These are phyloP conservation scores for Xylaria sp. DNA, from an alignment of 2,329 filamentous ascomycete species.

Conservation along the genomic window DNA sequence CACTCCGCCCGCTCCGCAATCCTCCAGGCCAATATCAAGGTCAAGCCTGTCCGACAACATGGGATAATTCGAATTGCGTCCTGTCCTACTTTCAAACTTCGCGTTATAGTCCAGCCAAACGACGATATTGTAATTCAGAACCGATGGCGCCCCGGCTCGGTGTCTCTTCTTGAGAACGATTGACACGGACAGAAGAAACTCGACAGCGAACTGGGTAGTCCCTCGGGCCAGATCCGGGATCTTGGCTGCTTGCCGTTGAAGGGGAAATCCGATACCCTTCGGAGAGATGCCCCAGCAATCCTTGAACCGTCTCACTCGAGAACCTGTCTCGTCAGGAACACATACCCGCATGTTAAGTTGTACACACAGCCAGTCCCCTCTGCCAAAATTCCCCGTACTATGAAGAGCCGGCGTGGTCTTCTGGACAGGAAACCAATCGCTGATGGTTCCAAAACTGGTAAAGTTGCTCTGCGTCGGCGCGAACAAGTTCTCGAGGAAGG, in stretches of 20 bases:
- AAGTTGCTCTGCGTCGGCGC: slow-evolving; percentile 25
- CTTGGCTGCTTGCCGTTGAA: slow-evolving; percentile 29
- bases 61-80: slow-evolving; percentile 3
- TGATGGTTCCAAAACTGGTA: slow-evolving; percentile 17
- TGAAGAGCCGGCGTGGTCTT: slow-evolving; percentile 28
- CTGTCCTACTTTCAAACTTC: not conserved
- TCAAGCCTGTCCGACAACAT: slow-evolving; percentile 15
- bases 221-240: slow-evolving; percentile 23
- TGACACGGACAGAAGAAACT: slow-evolving; percentile 28
- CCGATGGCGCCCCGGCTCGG: slow-evolving; percentile 4
- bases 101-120: slow-evolving; percentile 30
- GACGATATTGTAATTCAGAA: slow-evolving; percentile 25
- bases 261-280: slow-evolving; percentile 21
- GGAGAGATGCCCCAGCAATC: slow-evolving; percentile 26
- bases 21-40: slow-evolving; percentile 23
- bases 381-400: slow-evolving; percentile 25
- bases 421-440: slow-evolving; percentile 31
- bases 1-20: slow-evolving; percentile 19
- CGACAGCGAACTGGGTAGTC: slow-evolving; percentile 27
- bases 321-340: slow-evolving; percentile 25
- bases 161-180: slow-evolving; percentile 23
- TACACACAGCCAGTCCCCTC: slow-evolving; percentile 27
- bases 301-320: slow-evolving; percentile 15
- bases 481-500: slow-evolving; percentile 30
- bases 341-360: slow-evolving; percentile 31